Evolutionary conservation across 2,329 filamentous ascomycete genomes (phyloP).

Genomic region (Metarhizium guizhouense): DNA sequence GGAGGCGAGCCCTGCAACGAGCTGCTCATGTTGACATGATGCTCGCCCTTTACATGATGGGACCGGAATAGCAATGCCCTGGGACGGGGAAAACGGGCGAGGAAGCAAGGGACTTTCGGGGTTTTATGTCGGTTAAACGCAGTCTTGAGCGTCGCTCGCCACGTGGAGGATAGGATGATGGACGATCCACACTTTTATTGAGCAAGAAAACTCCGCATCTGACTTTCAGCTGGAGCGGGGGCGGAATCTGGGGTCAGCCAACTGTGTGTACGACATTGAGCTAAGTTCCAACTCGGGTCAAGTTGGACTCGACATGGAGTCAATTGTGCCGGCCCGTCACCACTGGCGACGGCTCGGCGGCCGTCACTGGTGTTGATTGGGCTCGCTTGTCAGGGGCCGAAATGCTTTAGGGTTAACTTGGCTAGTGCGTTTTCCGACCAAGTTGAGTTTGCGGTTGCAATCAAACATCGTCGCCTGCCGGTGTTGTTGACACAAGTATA

Average conservation of each 20-base stretch:
- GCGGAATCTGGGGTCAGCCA: background rate
- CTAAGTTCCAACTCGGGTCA: too few relatives aligned
- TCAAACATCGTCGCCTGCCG: too few relatives aligned
- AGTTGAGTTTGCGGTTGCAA: too few relatives aligned
- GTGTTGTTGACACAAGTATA: too few relatives aligned
- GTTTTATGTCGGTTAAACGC: constrained; percentile 2
- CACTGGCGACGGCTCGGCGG: too few relatives aligned
- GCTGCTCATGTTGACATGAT: constrained; percentile 7
- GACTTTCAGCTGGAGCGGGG: constrained; percentile 1
- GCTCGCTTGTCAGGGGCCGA: background rate
- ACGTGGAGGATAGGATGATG: background rate
- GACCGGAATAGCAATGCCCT: background rate
- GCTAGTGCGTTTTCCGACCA: too few relatives aligned
- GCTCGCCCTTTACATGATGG: background rate
- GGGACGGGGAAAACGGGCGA: background rate
- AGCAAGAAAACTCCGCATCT: constrained; percentile 5
- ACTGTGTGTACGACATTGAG: too few relatives aligned
- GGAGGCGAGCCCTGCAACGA: constrained; percentile 10
- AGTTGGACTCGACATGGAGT: too few relatives aligned
- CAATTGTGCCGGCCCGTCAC: too few relatives aligned
- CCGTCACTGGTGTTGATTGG: background rate
- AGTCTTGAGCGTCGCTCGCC: background rate
- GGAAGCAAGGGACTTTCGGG: background rate
- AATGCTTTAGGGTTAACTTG: too few relatives aligned
- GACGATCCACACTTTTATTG: constrained; percentile 7